Conservation (phyloP, 495 filamentous ascomycete genomes). For the Lindgomyces ingoldianus region DNA sequence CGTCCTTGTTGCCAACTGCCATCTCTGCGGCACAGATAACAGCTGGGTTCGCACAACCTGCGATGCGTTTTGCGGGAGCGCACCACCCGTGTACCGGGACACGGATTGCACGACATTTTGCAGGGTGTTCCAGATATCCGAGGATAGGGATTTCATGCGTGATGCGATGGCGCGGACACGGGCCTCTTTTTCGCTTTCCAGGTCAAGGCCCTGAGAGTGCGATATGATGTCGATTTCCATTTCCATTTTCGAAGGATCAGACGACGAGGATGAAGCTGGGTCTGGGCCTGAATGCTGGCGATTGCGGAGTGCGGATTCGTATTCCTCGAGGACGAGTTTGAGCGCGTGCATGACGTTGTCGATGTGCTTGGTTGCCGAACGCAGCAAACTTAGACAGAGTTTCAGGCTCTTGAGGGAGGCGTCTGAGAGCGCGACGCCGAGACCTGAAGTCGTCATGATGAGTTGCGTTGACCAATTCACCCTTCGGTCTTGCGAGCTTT, state of each 20-base stretch:
- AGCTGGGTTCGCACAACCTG: constrained; percentile 76
- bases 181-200: constrained; percentile 41
- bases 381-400: constrained; percentile 75
- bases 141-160: constrained; percentile 67
- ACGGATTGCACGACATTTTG: constrained; percentile 76
- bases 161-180: constrained; percentile 51
- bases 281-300: constrained; percentile 25
- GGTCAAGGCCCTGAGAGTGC: constrained; percentile 9
- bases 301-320: constrained; percentile 52
- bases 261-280: no score
- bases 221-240: no score
- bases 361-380: constrained; percentile 73
- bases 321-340: constrained; percentile 70
- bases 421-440: constrained; percentile 85
- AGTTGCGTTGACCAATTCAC: constrained; percentile 74
- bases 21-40: constrained; percentile 74
- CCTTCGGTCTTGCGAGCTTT: constrained; percentile 39
- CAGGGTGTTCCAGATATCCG: constrained; percentile 73
- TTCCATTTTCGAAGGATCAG: background rate
- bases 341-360: constrained; percentile 67
- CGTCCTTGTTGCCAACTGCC: constrained; percentile 54
- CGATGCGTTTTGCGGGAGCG: constrained; percentile 79
- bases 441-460: constrained; percentile 77
- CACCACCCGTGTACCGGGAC: constrained; percentile 78
- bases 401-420: constrained; percentile 74